Evolutionary conservation across 2,329 filamentous ascomycete genomes (phyloP), one percentile per base, ranked within the genome.

Genomic region (Alternaria rosae): DNA sequence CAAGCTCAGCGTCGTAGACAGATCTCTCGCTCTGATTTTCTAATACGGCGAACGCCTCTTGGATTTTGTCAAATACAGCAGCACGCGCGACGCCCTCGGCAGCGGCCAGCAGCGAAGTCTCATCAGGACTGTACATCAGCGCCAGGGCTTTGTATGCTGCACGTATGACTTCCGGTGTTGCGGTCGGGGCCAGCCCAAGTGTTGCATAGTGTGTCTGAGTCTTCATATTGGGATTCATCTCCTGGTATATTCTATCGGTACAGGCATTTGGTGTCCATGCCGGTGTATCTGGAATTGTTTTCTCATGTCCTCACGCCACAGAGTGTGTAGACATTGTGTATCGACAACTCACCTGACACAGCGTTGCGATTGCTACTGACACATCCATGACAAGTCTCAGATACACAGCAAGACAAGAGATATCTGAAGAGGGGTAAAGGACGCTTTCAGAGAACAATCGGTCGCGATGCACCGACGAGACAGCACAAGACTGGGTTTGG

Each of bases 1-100:
- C 17, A 12, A 70, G 61, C 35, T 69, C 64, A 28, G 52, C 47
- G 43, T 71, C 70, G 41, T 75, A 72, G 11, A 60, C 41, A 6
- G 45, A 57, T 41, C 65, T 70, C 12, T 58, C n/a, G 6, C 50
- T 47, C 9, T 67, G 52, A 20, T 62, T 63, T 4, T 47, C 21
- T 21, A 73, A 59, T 10, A 75, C 65, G 52, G 66, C 63, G 54
- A 66, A 69, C 11, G 70, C 68, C 43, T 66, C 58, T 32, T 71
- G 67, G 5, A 71, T 26, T 3, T 60, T 11, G 1, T 44, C 50
- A 41, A 69, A 67, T 5, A 42, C 57, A 9, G 57, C 38, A 26
- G 63, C 57, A 53, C 64, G 61, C 11, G 30, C 23, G 6, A 59
- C 58, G n/a, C 65, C 62, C 25, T 66, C 64, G 12, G 32, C 38